Evolutionary conservation across 2,329 filamentous ascomycete genomes (phyloP).

Genomic region (Apiospora hydei): DNA sequence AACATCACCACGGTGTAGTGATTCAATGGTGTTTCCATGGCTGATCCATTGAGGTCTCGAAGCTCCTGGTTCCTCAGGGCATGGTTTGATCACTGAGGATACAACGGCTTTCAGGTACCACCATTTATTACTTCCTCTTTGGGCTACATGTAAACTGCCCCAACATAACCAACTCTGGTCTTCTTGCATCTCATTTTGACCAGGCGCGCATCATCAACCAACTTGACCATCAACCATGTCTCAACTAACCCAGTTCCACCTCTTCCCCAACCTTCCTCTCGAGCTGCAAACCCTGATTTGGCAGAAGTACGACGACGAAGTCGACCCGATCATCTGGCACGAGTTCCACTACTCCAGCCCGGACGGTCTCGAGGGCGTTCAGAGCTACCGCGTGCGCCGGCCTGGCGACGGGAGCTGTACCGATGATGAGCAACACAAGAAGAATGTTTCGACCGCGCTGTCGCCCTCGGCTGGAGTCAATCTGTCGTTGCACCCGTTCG

Average conservation of each 20-base stretch:
- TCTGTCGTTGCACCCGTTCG: not conserved
- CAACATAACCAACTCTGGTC: not conserved
- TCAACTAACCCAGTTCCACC: not conserved
- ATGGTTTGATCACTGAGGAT: not conserved
- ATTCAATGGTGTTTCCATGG: not conserved
- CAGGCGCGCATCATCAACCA: not conserved
- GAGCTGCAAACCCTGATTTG: not conserved
- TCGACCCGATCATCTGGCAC: not conserved
- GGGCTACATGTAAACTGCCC: not conserved
- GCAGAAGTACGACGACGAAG: not conserved
- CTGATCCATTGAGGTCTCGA: not conserved
- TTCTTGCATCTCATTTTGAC: not conserved
- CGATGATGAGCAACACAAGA: not conserved
- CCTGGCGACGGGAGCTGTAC: not conserved
- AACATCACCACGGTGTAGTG: not conserved
- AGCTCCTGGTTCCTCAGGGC: not conserved
- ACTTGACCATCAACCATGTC: too few relatives aligned
- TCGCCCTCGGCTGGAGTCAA: not conserved
- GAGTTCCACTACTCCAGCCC: not conserved
- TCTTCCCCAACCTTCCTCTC: not conserved
- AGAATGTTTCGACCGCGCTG: not conserved
- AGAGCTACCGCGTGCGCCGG: constrained; percentile 5
- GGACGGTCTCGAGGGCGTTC: not conserved
- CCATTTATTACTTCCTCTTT: too few relatives aligned
- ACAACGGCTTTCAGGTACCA: not conserved